Evolutionary conservation across 768 basidiomycete species (phyloP).

Genomic region (Hygrocybe punicea): DNA sequence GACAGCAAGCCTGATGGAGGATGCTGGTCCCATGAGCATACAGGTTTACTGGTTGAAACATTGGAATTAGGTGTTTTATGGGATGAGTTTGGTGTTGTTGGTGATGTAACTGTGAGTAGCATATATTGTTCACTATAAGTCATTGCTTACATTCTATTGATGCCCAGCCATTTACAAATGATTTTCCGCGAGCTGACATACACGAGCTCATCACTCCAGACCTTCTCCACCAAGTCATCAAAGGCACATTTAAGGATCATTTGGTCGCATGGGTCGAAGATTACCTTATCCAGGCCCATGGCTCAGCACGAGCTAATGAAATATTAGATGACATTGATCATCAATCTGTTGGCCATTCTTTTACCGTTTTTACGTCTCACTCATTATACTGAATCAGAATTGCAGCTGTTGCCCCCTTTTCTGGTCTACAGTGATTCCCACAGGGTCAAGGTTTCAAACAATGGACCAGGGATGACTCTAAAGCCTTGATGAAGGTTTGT

Average conservation of each 20-base stretch:
- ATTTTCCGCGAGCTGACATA: constrained; percentile 38
- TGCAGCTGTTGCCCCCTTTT: constrained; percentile 4
- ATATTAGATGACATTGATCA: constrained; percentile 37
- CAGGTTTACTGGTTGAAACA: no score
- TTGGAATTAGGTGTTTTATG: no score
- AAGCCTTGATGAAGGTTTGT: constrained; percentile 11
- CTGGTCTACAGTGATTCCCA: constrained; percentile 8
- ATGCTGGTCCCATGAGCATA: no score
- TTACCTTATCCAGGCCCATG: constrained; percentile 25
- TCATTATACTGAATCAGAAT: neutral
- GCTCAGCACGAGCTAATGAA: constrained; percentile 13
- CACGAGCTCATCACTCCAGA: constrained; percentile 33
- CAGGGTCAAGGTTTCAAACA: constrained; percentile 9
- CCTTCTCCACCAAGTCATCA: no score
- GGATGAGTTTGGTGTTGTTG: no score
- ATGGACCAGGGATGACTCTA: constrained; percentile 14
- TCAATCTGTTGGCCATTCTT: constrained; percentile 15
- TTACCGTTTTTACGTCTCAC: neutral
- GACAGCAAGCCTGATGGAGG: no score
- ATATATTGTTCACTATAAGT: no score
- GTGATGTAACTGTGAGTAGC: no score
- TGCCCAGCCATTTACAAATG: constrained; percentile 38
- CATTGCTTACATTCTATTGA: no score
- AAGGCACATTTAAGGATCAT: no score
- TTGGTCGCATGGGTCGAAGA: constrained; percentile 37